A percentile compares a stretch with the other conserved stretches of the same genome.
Evolutionary conservation across 306 rosid genomes (phyloP).

Genomic region (Corylus avellana): DNA sequence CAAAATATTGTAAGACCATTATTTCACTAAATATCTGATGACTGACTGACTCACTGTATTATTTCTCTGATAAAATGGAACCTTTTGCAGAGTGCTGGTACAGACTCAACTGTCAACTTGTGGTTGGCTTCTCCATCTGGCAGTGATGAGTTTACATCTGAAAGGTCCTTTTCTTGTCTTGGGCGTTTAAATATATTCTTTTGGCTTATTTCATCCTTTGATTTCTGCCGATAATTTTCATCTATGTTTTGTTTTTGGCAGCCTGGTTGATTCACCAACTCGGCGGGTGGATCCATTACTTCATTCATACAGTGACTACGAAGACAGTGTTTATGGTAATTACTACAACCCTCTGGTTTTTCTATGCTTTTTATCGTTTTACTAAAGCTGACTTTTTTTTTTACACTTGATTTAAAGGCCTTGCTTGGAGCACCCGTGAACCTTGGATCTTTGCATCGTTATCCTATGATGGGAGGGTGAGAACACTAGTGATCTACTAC

Average conservation of each 20-base stretch:
- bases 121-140: constrained; percentile 65
- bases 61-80: constrained; percentile 26
- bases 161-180: constrained; percentile 54
- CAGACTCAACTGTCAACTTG: constrained; percentile 87
- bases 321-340: constrained; percentile 92
- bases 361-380: constrained; percentile 6
- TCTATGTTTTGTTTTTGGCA: constrained; percentile 38
- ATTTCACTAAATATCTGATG: neutral
- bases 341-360: constrained; percentile 5
- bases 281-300: constrained; percentile 65
- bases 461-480: constrained; percentile 99
- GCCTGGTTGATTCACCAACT: constrained; percentile 58
- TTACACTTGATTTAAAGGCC: constrained; percentile 57
- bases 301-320: constrained; percentile 82
- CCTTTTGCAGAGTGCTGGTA: constrained; percentile 82
- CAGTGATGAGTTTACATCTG: constrained; percentile 51
- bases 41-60: neutral
- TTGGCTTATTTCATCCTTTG: constrained; percentile 3
- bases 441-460: constrained; percentile 96
- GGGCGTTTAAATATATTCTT: constrained; percentile 3
- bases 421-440: constrained; percentile 90
- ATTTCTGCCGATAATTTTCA: constrained; percentile 13
- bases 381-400: constrained; percentile 7
- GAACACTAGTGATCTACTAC: constrained; percentile 25
- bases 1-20: neutral